Conservation (phyloP, 441 rosid genomes). For the Croton setiger region DNA sequence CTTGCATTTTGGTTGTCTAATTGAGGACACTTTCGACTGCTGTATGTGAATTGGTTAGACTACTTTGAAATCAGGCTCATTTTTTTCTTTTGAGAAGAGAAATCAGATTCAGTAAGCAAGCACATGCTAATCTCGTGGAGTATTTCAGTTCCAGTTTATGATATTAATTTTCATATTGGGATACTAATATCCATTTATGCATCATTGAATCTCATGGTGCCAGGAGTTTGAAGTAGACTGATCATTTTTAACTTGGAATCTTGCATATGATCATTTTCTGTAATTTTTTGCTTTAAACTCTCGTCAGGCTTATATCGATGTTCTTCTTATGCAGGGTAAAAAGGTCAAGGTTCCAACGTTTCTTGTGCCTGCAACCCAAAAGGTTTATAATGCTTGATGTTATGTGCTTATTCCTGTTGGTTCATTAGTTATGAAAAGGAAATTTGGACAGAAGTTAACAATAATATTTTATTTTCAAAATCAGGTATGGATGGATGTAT, state of each 20-base stretch:
- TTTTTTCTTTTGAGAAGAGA: no score
- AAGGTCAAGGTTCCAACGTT: slow-evolving; percentile 95
- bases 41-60: background rate
- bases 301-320: no score
- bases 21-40: background rate
- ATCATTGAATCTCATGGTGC: background rate
- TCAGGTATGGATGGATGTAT: slow-evolving; percentile 94
- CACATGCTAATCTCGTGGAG: background rate
- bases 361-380: slow-evolving; percentile 96
- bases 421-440: no score
- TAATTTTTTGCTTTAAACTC: no score
- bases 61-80: background rate
- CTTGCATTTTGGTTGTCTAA: background rate
- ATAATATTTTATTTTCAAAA: slow-evolving; percentile 6
- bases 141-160: background rate
- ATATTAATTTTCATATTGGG: background rate
- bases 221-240: background rate
- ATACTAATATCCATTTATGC: background rate
- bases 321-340: slow-evolving; percentile 57
- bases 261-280: background rate
- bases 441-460: no score
- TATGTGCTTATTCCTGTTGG: no score
- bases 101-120: no score
- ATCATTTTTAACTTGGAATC: background rate
- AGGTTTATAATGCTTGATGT: slow-evolving; percentile 51